Conservation (phyloP, 1,284 basidiomycete genomes). For the Amylostereum chailletii region DNA sequence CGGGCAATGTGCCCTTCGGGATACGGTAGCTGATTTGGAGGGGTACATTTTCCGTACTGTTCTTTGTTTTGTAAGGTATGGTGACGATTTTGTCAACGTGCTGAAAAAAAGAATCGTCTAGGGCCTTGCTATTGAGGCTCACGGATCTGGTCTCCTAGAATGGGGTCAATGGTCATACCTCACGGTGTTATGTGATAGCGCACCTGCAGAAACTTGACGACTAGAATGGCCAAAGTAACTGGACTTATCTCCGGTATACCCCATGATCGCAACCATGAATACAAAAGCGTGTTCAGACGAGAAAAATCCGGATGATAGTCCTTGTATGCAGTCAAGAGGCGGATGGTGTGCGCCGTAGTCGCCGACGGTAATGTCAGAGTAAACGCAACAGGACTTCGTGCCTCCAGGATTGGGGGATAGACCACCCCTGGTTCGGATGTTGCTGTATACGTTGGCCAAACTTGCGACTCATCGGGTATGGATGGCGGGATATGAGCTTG, state of each 20-base stretch:
- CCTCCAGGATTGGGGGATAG: constrained; percentile 8
- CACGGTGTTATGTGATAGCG: no score
- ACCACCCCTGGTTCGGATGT: constrained; percentile 3
- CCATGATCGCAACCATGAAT: constrained; percentile 12
- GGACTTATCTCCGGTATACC: constrained; percentile 7
- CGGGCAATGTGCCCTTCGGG: constrained; percentile 3
- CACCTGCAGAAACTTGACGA: constrained; percentile 13
- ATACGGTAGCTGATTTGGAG: not conserved
- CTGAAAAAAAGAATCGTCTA: no score
- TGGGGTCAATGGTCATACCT: no score
- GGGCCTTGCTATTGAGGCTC: no score
- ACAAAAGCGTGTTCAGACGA: constrained; percentile 4
- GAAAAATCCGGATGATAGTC: constrained; percentile 1
- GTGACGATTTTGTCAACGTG: no score
- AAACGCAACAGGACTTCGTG: constrained; percentile 6
- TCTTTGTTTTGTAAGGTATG: no score
- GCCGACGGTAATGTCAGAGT: constrained; percentile 8
- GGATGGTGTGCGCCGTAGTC: constrained; percentile 1
- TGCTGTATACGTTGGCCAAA: constrained; percentile 8
- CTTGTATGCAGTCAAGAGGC: constrained; percentile 6
- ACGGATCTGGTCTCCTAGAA: no score
- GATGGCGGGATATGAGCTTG: no score
- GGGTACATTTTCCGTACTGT: no score
- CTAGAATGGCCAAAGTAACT: constrained; percentile 4
- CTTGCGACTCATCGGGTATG: no score